A percentile compares a stretch with the other conserved stretches of the same genome.
phyloP scores from a whole-genome alignment of 2,329 filamentous ascomycete species.

The Fusarium falciforme region DNA sequence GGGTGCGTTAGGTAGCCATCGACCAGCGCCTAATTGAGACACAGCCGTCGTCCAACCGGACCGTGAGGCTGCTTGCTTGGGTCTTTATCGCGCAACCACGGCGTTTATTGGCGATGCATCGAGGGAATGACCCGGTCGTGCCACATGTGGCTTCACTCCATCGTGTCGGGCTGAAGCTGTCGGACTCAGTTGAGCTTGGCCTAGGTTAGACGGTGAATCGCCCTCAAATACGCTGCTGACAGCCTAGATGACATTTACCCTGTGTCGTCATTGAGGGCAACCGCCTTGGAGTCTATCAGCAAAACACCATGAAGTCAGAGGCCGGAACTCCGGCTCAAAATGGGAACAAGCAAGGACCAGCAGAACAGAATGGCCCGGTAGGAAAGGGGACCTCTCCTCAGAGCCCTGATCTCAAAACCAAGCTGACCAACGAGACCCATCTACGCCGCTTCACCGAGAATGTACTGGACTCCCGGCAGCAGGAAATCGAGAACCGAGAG shows the following conservation, averaged over 20 bases:
- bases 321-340: constrained; percentile 5
- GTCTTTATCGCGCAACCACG: constrained; percentile 30
- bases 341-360: constrained; percentile 8
- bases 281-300: constrained; percentile 7
- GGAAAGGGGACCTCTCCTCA: constrained; percentile 22
- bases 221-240: constrained; percentile 13
- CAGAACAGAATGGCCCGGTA: constrained; percentile 8
- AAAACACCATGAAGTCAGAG: constrained; percentile 33
- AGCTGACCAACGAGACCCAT: constrained; percentile 46
- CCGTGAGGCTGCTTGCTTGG: constrained; percentile 37
- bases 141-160: constrained; percentile 27
- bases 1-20: constrained; percentile 35
- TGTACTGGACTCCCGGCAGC: constrained; percentile 51
- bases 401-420: constrained; percentile 37
- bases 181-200: constrained; percentile 5
- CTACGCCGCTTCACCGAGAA: constrained; percentile 51
- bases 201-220: constrained; percentile 15
- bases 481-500: constrained; percentile 49
- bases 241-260: constrained; percentile 8
- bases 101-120: constrained; percentile 18
- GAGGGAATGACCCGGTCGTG: constrained; percentile 20
- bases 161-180: not conserved
- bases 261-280: constrained; percentile 13
- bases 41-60: constrained; percentile 32
- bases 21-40: constrained; percentile 35